phyloP scores from a whole-genome alignment of 176 grass and related monocot genomes.

The Coix lacrymajobi region DNA sequence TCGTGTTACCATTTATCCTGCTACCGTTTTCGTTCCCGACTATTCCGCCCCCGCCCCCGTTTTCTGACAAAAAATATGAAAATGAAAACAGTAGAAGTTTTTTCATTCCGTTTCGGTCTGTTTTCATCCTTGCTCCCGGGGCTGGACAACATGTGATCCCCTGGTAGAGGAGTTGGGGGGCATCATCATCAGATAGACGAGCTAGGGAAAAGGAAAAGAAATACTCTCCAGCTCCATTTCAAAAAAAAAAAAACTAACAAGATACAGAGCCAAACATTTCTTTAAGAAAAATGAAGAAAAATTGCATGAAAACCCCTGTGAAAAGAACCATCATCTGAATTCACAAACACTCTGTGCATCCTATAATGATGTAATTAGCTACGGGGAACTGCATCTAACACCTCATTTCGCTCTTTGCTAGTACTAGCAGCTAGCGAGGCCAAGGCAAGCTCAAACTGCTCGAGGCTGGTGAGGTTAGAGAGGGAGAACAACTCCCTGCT shows the following conservation, averaged over 20 bases:
- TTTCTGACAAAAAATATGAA: too few species aligned
- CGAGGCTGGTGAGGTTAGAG: constrained; percentile 37
- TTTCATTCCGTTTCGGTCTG: too few species aligned
- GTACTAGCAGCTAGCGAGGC: constrained; percentile 21
- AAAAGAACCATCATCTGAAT: background rate
- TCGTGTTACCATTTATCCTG: too few species aligned
- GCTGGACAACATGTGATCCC: too few species aligned
- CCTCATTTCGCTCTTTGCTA: background rate
- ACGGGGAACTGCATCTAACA: background rate
- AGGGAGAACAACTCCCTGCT: constrained; percentile 48
- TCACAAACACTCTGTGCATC: background rate
- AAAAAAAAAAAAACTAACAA: background rate
- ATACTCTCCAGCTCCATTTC: background rate
- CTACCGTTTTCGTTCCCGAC: too few species aligned
- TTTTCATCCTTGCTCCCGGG: too few species aligned
- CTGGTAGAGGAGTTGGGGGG: too few species aligned
- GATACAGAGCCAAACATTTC: background rate
- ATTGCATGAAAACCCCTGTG: background rate
- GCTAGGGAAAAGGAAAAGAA: background rate
- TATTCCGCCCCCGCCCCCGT: too few species aligned
- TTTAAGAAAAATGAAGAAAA: background rate
- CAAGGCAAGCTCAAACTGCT: constrained; percentile 60
- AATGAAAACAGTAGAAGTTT: too few species aligned
- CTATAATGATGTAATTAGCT: constrained; percentile 15
- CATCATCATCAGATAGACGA: too few species aligned